Evolutionary conservation across 2,329 filamentous ascomycete species (phyloP), one percentile per base, ranked within the genome.

Genomic region (Sporothrix inflata): DNA sequence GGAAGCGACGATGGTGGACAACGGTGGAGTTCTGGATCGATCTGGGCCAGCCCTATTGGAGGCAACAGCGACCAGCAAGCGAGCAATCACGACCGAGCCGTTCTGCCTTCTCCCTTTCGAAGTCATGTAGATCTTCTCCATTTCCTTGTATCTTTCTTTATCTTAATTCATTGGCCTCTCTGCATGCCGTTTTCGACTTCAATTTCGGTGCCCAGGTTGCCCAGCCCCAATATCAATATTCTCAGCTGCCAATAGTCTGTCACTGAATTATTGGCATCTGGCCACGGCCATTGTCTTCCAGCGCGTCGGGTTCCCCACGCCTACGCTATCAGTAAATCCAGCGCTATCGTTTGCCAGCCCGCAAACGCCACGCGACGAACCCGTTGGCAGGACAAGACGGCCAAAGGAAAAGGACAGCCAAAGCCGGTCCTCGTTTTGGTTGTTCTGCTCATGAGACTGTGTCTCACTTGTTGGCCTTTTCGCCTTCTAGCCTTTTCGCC

Each of bases 201-300:
- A n/a, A 21, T 51, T 51, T n/a, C 19, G 9, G n/a, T n/a, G n/a
- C n/a, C n/a, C n/a, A n/a, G n/a, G n/a, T n/a, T n/a, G n/a, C n/a
- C n/a, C 9, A 5, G 53, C 27, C 21, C 24, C 57, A n/a, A n/a
- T n/a, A n/a, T 19, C 34, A 61, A 57, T 63, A 63, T 42, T 63
- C 30, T 63, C 57, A 63, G 57, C 57, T 42, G 34, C 57, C 57
- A 63, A 63, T 63, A 63, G 38, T 42, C 57, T 11, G 34, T 21
- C 11, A 24, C 34, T 40, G n/a, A 42, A 24, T 16, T 63, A 63
- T 63, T 63, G 57, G 34, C 57, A 63, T 63, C 57, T 63, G 57
- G 57, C 8, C 34, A 21, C 34, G 34, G 16, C 11, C n/a, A 63
- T 61, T 42, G 57, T 57, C 53, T 30, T 30, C 53, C 11, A 57